Conservation (phyloP, 345 rosid species). For the Clausena lansium region DNA sequence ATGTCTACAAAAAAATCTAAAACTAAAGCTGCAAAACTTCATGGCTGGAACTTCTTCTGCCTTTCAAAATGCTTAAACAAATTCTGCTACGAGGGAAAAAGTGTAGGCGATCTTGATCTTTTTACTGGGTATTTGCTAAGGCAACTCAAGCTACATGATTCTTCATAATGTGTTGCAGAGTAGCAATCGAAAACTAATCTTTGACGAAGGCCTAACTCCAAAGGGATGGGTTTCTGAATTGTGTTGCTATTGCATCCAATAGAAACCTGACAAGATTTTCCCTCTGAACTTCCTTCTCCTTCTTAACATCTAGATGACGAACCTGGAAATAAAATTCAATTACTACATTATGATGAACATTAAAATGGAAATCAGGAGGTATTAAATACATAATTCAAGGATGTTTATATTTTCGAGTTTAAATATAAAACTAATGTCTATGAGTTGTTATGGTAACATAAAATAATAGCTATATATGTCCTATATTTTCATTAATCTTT, state of each 20-base stretch:
- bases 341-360: not conserved
- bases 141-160: slow-evolving; percentile 1
- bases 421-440: not conserved
- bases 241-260: slow-evolving; percentile 62
- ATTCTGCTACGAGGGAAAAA: not conserved
- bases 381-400: not conserved
- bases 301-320: slow-evolving; percentile 79
- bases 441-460: not conserved
- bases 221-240: slow-evolving; percentile 67
- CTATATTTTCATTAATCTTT: not conserved
- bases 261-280: slow-evolving; percentile 68
- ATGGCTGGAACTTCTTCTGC: not conserved
- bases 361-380: not conserved
- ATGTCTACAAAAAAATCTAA: not conserved
- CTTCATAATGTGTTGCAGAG: not conserved
- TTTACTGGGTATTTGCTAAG: not conserved
- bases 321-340: slow-evolving; percentile 42
- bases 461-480: not conserved
- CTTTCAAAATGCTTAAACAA: not conserved
- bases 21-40: not conserved
- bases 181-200: not conserved
- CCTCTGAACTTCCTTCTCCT: slow-evolving; percentile 71
- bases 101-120: not conserved
- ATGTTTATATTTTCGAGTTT: too few relatives aligned
- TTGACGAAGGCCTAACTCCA: slow-evolving; percentile 49